Evolutionary conservation across 2,329 filamentous ascomycete genomes (phyloP).

Genomic region (Ceratocystiopsis minuta): DNA sequence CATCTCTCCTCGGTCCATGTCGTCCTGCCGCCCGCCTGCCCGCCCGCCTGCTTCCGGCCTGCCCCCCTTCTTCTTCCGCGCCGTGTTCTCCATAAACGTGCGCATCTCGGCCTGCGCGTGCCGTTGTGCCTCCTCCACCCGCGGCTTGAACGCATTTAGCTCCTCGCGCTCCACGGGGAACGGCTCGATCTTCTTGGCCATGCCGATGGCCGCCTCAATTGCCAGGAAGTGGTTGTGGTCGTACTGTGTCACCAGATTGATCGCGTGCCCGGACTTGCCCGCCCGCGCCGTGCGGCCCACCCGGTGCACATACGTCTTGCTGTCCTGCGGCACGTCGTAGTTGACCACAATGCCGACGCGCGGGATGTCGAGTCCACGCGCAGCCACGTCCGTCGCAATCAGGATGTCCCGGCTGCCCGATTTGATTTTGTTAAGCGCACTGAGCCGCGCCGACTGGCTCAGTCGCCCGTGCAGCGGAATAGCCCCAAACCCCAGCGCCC

Average conservation of each 20-base stretch:
- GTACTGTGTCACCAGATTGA: slow-evolving; percentile 74
- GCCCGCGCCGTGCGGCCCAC: slow-evolving; percentile 79
- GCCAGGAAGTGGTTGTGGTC: slow-evolving; percentile 64
- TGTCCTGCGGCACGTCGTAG: slow-evolving; percentile 66
- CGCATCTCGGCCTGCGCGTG: slow-evolving; percentile 70
- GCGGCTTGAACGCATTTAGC: slow-evolving; percentile 60
- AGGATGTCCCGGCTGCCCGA: slow-evolving; percentile 66
- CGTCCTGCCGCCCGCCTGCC: slow-evolving; percentile 24
- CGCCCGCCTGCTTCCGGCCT: neutral
- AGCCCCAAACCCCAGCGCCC: slow-evolving; percentile 70
- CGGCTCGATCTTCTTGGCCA: slow-evolving; percentile 44
- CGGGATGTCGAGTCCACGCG: slow-evolving; percentile 81
- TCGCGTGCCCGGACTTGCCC: slow-evolving; percentile 65
- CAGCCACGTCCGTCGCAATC: slow-evolving; percentile 85
- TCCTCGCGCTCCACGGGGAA: slow-evolving; percentile 61
- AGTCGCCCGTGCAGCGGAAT: slow-evolving; percentile 89
- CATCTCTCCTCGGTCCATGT: slow-evolving; percentile 63
- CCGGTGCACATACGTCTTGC: slow-evolving; percentile 80
- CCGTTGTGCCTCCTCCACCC: slow-evolving; percentile 70
- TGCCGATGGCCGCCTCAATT: slow-evolving; percentile 68
- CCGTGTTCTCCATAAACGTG: slow-evolving; percentile 46
- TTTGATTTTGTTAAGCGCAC: slow-evolving; percentile 80
- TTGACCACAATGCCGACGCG: slow-evolving; percentile 79
- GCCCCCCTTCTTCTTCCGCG: slow-evolving; percentile 26
- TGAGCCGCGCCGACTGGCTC: slow-evolving; percentile 69